Base-by-base conservation (phyloP, 2,329 filamentous ascomycete genomes). In the Myriosclerotinia curreyana region DNA sequence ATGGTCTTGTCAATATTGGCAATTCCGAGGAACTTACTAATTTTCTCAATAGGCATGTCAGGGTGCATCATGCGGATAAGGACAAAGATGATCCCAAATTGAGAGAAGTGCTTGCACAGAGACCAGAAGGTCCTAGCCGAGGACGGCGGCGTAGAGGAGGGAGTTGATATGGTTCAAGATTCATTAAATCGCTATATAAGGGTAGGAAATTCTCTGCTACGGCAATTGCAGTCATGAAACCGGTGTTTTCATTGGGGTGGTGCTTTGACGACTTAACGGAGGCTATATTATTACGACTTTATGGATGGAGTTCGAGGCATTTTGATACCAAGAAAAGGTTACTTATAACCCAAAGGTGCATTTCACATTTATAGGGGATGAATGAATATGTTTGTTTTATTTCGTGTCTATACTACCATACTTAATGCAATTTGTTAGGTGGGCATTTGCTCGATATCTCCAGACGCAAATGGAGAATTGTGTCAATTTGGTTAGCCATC, bases 51-150 rank as follows among this genome's bases (percentile, higher is more conserved):
- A 96, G 92, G 76, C 95, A 99, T 76, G 95, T 98, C 42, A 86
- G 92, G 62, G 92, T 95, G 50, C 94, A 98, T 75, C 95, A 98
- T 75, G 80, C 87, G 48, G 93, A 98, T 73, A 95, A 92, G 75
- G 87, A 90, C 74, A 94, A 92, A 76, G 92, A 97, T 70, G 94
- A 98, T 72, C 86, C 90, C 0, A 77, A 82, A 62, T 79, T 99
- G 49, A 84, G 92, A 60, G 89, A 94, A 56, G 94, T 98, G 1
- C 84, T 98, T 46, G 84, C 92, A 2, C 92, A 96, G 74, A 83
- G 95, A 60, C 87, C 90, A 3, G 91, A 96, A 76, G 93, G 93
- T 40, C 90, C 90, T 7, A 91, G 84, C 73, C 86, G 93, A 69
- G 92, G 92, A 83, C 65, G 93, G 73, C 83, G 92, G 74, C 83